Evolutionary conservation across 345 rosid species (phyloP).

Genomic region (Populus pruinosa): DNA sequence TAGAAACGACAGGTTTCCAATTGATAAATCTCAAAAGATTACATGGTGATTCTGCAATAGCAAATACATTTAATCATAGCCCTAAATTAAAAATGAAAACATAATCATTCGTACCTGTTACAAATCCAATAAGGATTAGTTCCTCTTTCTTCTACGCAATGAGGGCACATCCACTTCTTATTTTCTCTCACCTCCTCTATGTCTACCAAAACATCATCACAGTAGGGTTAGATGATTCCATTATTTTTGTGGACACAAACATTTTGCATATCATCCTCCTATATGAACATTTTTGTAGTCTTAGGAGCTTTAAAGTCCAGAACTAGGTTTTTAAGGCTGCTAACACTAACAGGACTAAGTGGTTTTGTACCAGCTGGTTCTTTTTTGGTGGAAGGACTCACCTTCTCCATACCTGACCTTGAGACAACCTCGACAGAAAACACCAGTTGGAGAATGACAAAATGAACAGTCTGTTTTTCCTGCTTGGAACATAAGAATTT

Average conservation of each 20-base stretch:
- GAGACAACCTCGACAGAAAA: constrained; percentile 42
- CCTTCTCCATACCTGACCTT: constrained; percentile 46
- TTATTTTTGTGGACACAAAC: background rate
- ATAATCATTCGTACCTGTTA: constrained; percentile 20
- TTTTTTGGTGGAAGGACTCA: constrained; percentile 8
- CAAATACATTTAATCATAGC: background rate
- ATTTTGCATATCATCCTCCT: background rate
- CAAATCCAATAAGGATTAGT: constrained; percentile 40
- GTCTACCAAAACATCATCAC: constrained; percentile 16
- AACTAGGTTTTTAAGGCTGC: too few species aligned
- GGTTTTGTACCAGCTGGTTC: background rate
- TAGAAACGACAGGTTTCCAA: too few species aligned
- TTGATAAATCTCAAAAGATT: background rate
- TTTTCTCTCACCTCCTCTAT: constrained; percentile 37
- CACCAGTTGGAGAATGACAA: constrained; percentile 39
- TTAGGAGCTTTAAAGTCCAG: background rate
- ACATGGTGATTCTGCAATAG: background rate
- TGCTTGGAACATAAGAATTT: constrained; percentile 8
- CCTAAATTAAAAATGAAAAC: background rate
- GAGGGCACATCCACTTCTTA: constrained; percentile 48
- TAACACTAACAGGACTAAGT: too few species aligned
- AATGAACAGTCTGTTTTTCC: constrained; percentile 47
- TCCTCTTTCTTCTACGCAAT: constrained; percentile 44
- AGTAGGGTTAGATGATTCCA: background rate
- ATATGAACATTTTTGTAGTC: background rate